Percentiles rank a stretch among this genome's conserved stretches.
Conservation (phyloP, 1,284 basidiomycete genomes). For the Boletus sp. region DNA sequence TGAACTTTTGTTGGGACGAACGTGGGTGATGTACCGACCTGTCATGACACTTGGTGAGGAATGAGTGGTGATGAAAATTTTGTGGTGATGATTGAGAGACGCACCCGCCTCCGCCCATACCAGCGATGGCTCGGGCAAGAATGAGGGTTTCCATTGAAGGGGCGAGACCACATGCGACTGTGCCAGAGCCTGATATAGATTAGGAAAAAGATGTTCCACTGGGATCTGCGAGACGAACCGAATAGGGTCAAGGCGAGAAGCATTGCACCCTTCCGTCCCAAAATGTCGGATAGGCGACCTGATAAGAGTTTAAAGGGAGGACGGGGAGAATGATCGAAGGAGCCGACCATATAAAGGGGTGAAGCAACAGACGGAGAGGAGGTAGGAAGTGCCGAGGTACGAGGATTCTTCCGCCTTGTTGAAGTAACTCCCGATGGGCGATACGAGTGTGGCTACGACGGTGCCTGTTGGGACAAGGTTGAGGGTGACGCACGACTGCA, state of each 20-base stretch:
- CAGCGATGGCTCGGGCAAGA: slow-evolving; percentile 75
- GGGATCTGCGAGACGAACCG: slow-evolving; percentile 43
- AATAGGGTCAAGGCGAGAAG: slow-evolving; percentile 77
- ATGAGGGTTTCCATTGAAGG: slow-evolving; percentile 83
- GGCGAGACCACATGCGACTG: slow-evolving; percentile 77
- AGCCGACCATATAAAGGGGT: slow-evolving; percentile 80
- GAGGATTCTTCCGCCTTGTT: slow-evolving; percentile 75
- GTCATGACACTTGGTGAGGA: slow-evolving; percentile 65
- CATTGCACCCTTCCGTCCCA: slow-evolving; percentile 84
- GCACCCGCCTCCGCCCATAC: slow-evolving; percentile 88
- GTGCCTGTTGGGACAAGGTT: slow-evolving; percentile 46
- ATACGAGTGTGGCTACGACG: slow-evolving; percentile 72
- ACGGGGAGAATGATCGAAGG: slow-evolving; percentile 11
- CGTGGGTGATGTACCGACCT: slow-evolving; percentile 44
- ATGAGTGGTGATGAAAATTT: slow-evolving; percentile 3
- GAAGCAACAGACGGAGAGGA: slow-evolving; percentile 87
- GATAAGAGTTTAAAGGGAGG: slow-evolving; percentile 27
- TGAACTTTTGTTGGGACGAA: slow-evolving; percentile 16
- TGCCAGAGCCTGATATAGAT: slow-evolving; percentile 62
- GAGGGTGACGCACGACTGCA: not conserved
- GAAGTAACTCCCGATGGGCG: slow-evolving; percentile 77
- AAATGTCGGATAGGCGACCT: slow-evolving; percentile 84
- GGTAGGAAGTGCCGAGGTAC: slow-evolving; percentile 84
- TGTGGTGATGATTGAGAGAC: not conserved
- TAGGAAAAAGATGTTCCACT: slow-evolving; percentile 17